Conservation (phyloP, 768 basidiomycete genomes). For the Termitomyces sp. region DNA sequence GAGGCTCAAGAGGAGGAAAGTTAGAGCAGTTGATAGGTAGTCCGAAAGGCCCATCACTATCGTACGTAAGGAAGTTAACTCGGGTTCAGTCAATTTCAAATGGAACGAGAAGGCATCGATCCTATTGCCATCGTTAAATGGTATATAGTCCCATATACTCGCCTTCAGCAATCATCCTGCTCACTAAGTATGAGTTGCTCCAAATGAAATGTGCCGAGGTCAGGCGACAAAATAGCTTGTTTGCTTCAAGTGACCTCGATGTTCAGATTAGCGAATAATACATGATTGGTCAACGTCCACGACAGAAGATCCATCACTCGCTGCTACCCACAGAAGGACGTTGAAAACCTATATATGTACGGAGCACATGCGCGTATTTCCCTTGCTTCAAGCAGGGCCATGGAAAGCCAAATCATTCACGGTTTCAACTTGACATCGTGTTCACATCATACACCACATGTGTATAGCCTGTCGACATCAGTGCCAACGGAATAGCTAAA, state of each 20-base stretch:
- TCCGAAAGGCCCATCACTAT: not conserved
- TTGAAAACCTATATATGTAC: not conserved
- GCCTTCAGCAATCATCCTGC: not conserved
- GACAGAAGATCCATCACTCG: not conserved
- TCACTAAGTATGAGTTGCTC: not conserved
- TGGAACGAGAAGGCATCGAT: not conserved
- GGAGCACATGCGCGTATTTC: not conserved
- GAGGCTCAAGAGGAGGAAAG: not conserved
- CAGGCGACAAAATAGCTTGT: no score
- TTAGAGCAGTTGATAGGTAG: not conserved
- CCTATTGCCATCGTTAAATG: no score
- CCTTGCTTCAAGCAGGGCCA: not conserved
- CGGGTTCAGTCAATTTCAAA: not conserved
- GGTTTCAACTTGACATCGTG: not conserved
- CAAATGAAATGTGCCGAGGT: not conserved
- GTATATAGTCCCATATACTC: not conserved
- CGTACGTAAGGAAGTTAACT: not conserved
- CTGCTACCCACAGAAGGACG: not conserved
- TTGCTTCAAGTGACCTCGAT: no score
- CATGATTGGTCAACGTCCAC: no score
- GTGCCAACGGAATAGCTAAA: not conserved
- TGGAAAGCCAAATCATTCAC: not conserved
- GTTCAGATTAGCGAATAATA: no score
- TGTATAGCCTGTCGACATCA: not conserved
- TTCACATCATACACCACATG: not conserved